Evolutionary conservation across 2,329 filamentous ascomycete genomes (phyloP), one percentile per base, ranked within the genome.

Genomic region (Botryotinia globosa): DNA sequence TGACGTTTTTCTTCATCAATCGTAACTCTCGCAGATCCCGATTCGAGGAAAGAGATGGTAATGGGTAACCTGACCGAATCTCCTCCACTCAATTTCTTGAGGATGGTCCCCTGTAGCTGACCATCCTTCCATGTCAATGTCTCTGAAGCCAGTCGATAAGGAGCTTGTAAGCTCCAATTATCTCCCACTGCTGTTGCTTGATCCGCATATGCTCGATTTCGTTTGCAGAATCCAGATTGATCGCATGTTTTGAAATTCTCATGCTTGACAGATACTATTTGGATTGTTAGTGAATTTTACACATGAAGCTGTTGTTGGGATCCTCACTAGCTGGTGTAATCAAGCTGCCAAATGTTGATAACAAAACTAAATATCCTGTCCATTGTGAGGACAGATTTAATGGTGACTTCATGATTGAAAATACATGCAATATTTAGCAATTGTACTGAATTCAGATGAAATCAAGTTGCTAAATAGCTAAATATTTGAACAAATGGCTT

Each of bases 211-310:
- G 89, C 92, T 81, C 96, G 90, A 84, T 98, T 98, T 76, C 96
- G 92, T 81, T 94, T 96, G 84, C 96, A 99, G 85, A 99, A 99
- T 79, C 96, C 96, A 7, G 95, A 96, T 81, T 99, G 95, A 77
- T 92, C 85, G 85, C 96, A 99, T 79, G 92, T 97, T 81, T 98
- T 99, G 87, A 98, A 99, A 82, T 97, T 94, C 79, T 97, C 90
- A 81, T 97, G 92, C 84, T 99, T 99, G 69, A 99, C 96, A 79
- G 89, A 87, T 76, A 88, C 94, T 97, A 42, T 29, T 32, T 5
- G 54, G 20, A 56, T 51, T 14, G 7, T 79, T 64, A 79, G 74
- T 42, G 14, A n/a, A 8, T 59, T 37, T 12, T 16, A 8, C 8
- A 37, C n/a, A 56, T 7, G 3, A 9, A 37, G 34, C 25, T 44